A percentile compares a stretch with the other conserved stretches of the same genome.
Conservation (phyloP, 192 early-diverging fungal genomes). For the Geosiphon pyriformis region DNA sequence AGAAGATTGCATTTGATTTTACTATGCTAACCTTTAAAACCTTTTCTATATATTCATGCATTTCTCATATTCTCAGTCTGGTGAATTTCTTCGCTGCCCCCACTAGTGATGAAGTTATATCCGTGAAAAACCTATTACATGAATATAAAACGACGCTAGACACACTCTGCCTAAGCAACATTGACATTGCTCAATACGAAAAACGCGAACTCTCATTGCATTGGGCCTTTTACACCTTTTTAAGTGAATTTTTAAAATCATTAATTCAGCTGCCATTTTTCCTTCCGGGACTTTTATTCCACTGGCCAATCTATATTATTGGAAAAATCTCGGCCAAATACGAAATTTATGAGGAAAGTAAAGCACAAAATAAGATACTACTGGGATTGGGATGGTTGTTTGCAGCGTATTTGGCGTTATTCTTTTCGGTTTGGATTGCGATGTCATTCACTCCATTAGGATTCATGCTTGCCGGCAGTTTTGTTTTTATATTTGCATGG, state of each 20-base stretch:
- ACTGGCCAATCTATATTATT: slow-evolving; percentile 40
- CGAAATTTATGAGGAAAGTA: slow-evolving; percentile 41
- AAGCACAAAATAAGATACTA: slow-evolving; percentile 44
- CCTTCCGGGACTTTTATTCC: slow-evolving; percentile 35
- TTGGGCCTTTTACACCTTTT: slow-evolving; percentile 25
- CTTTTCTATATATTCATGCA: neutral
- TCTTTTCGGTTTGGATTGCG: slow-evolving; percentile 35
- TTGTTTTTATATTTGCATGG: slow-evolving; percentile 35
- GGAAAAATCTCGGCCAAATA: slow-evolving; percentile 34
- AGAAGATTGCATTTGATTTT: too few species aligned
- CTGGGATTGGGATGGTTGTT: slow-evolving; percentile 32
- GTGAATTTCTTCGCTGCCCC: slow-evolving; percentile 15
- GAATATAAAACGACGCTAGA: slow-evolving; percentile 33
- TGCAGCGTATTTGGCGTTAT: slow-evolving; percentile 31
- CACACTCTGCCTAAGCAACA: slow-evolving; percentile 24
- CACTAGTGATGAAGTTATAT: slow-evolving; percentile 15
- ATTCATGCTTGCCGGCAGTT: slow-evolving; percentile 25
- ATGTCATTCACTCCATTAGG: slow-evolving; percentile 35
- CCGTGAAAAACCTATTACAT: slow-evolving; percentile 29
- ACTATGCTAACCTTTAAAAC: too few species aligned
- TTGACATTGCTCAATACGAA: slow-evolving; percentile 37
- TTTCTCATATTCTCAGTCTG: slow-evolving; percentile 6
- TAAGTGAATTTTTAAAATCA: slow-evolving; percentile 20
- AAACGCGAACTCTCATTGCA: slow-evolving; percentile 29
- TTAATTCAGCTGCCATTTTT: slow-evolving; percentile 37